Percentiles rank a stretch among this genome's conserved stretches.
Evolutionary conservation across 202 grass and related monocot species (phyloP).

Genomic region (Bolboschoenoplectus hybrid): DNA sequence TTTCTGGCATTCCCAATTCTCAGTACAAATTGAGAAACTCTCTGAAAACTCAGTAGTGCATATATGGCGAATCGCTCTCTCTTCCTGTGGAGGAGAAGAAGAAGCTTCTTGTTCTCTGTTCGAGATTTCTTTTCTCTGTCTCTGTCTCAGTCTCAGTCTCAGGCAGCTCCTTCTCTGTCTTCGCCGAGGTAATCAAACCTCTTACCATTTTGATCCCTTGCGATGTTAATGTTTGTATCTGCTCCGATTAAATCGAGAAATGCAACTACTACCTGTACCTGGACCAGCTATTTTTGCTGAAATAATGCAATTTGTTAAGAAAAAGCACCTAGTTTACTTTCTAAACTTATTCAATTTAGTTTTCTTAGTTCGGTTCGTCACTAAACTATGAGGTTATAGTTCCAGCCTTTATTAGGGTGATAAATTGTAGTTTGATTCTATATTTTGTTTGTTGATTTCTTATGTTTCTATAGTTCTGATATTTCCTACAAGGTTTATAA

Average conservation of each 20-base stretch:
- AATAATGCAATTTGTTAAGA: not conserved
- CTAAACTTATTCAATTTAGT: not conserved
- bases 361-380: not conserved
- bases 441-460: constrained; percentile 30
- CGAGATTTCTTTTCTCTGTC: constrained; percentile 13
- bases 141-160: constrained; percentile 16
- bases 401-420: constrained; percentile 13
- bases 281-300: not conserved
- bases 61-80: constrained; percentile 34
- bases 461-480: constrained; percentile 55
- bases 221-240: not conserved
- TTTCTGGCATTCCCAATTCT: not conserved
- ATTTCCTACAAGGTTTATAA: constrained; percentile 56
- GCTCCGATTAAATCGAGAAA: not conserved
- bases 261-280: not conserved
- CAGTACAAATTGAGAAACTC: too few relatives aligned
- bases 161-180: not conserved
- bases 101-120: constrained; percentile 21
- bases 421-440: not conserved
- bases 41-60: not conserved
- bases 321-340: not conserved
- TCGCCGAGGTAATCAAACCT: constrained; percentile 8
- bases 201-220: not conserved
- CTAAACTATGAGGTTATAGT: not conserved
- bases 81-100: constrained; percentile 6